These are phyloP conservation scores for Coniochaeta sp. DNA, from an alignment of 2,329 filamentous ascomycete species.

Conservation along the genomic window DNA sequence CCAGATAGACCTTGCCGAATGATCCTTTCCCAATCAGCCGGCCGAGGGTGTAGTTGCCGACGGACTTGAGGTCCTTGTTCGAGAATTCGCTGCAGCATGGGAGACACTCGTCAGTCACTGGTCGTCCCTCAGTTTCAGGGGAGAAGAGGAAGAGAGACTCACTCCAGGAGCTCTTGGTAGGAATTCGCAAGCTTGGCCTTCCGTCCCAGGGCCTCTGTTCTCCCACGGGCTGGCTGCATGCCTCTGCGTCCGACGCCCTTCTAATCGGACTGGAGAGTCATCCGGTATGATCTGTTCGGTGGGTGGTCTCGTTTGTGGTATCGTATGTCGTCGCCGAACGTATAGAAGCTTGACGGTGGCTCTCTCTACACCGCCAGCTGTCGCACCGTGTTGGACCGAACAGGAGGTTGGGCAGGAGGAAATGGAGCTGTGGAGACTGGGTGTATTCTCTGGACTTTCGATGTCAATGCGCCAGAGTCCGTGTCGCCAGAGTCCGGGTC, in stretches of 20 bases:
- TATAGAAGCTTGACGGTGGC: background rate
- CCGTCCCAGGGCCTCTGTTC: conserved; percentile 51
- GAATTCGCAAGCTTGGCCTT: conserved; percentile 85
- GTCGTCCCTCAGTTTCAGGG: background rate
- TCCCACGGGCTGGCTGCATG: conserved; percentile 49
- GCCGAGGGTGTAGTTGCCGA: conserved; percentile 91
- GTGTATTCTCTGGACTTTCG: no score
- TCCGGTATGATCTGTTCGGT: background rate
- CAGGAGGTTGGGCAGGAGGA: no score
- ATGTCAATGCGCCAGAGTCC: no score
- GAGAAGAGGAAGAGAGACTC: conserved; percentile 29
- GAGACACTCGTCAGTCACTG: conserved; percentile 4
- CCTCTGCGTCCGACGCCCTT: conserved; percentile 22
- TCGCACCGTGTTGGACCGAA: no score
- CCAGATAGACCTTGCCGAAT: conserved; percentile 97
- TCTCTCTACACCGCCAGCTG: no score
- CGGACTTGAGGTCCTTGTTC: conserved; percentile 80
- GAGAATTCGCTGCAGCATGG: conserved; percentile 70
- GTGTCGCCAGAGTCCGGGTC: no score
- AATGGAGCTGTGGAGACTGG: no score
- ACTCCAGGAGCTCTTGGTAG: conserved; percentile 94
- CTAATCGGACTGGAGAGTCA: background rate
- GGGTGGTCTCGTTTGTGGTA: background rate
- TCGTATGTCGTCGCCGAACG: background rate
- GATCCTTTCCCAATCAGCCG: conserved; percentile 93